Evolutionary conservation across 768 basidiomycete genomes (phyloP).

Genomic region (Rhizopogon sp.): DNA sequence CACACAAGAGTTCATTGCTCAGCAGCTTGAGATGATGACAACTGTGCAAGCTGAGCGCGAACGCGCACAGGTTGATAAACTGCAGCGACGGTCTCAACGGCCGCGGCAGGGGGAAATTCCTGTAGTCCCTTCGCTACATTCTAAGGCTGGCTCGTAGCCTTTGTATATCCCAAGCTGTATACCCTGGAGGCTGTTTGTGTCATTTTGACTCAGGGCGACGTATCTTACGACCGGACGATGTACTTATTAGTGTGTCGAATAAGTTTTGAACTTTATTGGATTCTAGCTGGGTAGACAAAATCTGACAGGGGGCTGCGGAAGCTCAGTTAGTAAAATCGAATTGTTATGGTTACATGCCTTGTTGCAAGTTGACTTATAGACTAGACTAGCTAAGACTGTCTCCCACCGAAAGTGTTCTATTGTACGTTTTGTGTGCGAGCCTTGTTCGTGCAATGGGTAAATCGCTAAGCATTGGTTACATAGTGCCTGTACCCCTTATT

Average conservation of each 20-base stretch:
- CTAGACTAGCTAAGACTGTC: too few species aligned
- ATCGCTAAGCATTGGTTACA: too few species aligned
- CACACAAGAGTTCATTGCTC: slow-evolving; percentile 82
- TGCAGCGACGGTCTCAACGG: slow-evolving; percentile 56
- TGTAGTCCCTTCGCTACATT: slow-evolving; percentile 25
- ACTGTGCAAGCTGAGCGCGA: slow-evolving; percentile 84
- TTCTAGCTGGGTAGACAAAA: not conserved
- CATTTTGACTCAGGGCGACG: not conserved
- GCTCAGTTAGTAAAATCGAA: too few species aligned
- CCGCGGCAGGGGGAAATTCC: slow-evolving; percentile 30
- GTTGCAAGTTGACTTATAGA: too few species aligned
- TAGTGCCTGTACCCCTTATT: too few species aligned
- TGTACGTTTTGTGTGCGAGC: too few species aligned
- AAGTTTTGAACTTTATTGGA: not conserved
- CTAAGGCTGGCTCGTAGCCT: slow-evolving; percentile 10
- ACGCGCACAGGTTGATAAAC: slow-evolving; percentile 56
- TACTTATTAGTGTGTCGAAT: not conserved
- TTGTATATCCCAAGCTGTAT: slow-evolving; percentile 16
- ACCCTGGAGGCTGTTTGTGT: slow-evolving; percentile 12
- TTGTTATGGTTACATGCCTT: too few species aligned
- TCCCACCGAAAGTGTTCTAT: too few species aligned
- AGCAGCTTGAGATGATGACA: slow-evolving; percentile 78
- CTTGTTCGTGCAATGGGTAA: too few species aligned
- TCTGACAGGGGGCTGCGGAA: too few species aligned
- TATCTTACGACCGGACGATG: slow-evolving; percentile 6